Base-by-base conservation (phyloP, 192 early-diverging fungal genomes). In the Coemansia furcata region DNA sequence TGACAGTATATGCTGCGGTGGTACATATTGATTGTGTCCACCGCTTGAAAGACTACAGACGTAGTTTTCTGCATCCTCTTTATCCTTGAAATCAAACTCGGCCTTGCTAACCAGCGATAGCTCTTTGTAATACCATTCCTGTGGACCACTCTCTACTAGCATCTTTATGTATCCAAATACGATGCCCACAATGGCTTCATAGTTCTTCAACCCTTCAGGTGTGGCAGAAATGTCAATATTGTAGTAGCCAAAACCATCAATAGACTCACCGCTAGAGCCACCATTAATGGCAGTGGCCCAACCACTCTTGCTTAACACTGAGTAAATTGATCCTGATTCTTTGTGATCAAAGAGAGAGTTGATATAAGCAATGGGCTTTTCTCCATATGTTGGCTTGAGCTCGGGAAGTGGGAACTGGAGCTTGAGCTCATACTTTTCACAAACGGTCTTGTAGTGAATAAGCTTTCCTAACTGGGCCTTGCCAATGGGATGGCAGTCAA, bases 381-480 rank as follows among this genome's bases (percentile, higher is more conserved):
- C 42, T 65, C 63, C 35, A 62, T 85, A 88, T 30, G 62, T 61
- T 10, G 84, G 71, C 42, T 83, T 77, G 52, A 88, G 79, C 54
- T 94, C 92, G 1, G 93, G 92, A 63, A 93, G 86, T 14, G 94
- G 90, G 70, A 96, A 95, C 15, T 85, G 83, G 40, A 97, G 66
- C 37, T 86, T 85, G 26, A 98, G 49, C 33, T 78, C 66, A 12
- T 89, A 79, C 11, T 84, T 62, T 38, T 95, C 89, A 66, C 91
- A 91, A 49, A 94, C 84, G 11, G 90, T 87, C 67, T 94, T 87
- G 21, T 86, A 84, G 66, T 79, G 86, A 12, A 92, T 79, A 50
- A 85, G 76, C 62, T 86, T 88, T 81, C 92, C 85, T 7, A 94
- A 72, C 63, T 92, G 86, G 11, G 83, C 81, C 3, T 69, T 33